A percentile compares a stretch with the other conserved stretches of the same genome.
Conservation (phyloP, 129 eudicot species). For the Glebionis coronaria region DNA sequence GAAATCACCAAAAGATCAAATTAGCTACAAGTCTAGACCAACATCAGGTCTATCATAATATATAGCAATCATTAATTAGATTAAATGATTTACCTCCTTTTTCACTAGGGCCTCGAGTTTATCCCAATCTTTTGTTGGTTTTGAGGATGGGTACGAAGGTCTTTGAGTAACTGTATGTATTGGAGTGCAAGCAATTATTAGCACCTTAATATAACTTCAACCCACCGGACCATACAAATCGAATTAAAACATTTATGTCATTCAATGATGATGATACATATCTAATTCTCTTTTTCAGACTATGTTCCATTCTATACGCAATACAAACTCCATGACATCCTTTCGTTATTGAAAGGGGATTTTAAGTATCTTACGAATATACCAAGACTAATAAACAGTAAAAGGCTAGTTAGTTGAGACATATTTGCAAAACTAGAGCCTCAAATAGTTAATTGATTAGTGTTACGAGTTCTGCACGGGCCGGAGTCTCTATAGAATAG, state of each 20-base stretch:
- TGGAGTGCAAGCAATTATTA: neutral
- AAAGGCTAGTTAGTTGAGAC: neutral
- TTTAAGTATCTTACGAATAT: neutral
- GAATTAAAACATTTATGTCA: too few species aligned
- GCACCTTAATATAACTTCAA: neutral
- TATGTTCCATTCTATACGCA: too few species aligned
- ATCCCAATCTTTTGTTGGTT: constrained; percentile 81
- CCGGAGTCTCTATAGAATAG: neutral
- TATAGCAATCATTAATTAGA: neutral
- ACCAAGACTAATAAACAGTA: constrained; percentile 2
- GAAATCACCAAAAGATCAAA: constrained; percentile 16
- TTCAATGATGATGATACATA: too few species aligned
- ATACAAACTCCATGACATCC: too few species aligned
- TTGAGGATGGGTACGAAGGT: constrained; percentile 85
- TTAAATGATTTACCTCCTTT: constrained; percentile 60
- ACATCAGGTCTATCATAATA: neutral
- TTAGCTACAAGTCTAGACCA: neutral
- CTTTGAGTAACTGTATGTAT: constrained; percentile 43
- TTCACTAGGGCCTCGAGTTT: constrained; percentile 90
- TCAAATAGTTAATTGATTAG: neutral
- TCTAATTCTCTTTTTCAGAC: neutral
- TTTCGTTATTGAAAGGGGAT: neutral
- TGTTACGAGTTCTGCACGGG: neutral
- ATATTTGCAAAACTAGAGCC: neutral
- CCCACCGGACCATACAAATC: neutral